Percentiles rank a stretch among this genome's conserved stretches.
These are phyloP conservation scores for Neurospora cerealis DNA, from an alignment of 495 filamentous ascomycete species.

Conservation along the genomic window DNA sequence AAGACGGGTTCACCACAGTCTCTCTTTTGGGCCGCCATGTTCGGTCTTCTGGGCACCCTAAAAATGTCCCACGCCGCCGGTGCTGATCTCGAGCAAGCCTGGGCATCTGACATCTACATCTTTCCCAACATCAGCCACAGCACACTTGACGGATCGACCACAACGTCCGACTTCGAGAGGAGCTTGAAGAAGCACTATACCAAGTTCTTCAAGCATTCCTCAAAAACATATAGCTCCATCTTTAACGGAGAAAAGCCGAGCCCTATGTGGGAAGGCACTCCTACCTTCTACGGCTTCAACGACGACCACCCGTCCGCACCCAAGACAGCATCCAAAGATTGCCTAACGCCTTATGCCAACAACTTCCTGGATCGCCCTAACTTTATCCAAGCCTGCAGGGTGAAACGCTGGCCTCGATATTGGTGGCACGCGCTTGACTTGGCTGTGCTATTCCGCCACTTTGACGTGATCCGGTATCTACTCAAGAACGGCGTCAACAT, in stretches of 20 bases:
- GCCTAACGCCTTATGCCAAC: neutral
- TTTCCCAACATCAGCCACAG: neutral
- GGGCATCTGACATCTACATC: neutral
- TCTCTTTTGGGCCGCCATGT: constrained; percentile 4
- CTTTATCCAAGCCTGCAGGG: neutral
- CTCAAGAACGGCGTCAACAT: neutral
- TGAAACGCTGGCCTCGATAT: neutral
- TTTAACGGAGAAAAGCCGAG: neutral
- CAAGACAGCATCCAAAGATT: too few species aligned
- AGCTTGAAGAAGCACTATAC: neutral
- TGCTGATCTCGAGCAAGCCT: constrained; percentile 1
- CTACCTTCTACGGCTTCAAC: neutral
- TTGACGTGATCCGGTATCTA: neutral
- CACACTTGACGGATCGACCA: neutral
- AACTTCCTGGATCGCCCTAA: neutral
- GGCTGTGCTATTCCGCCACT: neutral
- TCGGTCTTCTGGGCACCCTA: neutral
- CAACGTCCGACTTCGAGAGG: neutral
- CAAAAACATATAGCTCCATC: neutral
- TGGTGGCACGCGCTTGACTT: neutral
- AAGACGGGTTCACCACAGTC: neutral
- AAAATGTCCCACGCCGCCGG: neutral
- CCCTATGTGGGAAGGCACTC: neutral
- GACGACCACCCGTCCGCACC: neutral
- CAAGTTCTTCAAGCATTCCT: neutral